Evolutionary conservation across 352 stramenopile genomes (phyloP), one percentile per base, ranked within the genome.

Genomic region (Phytophthora chlamydospora): DNA sequence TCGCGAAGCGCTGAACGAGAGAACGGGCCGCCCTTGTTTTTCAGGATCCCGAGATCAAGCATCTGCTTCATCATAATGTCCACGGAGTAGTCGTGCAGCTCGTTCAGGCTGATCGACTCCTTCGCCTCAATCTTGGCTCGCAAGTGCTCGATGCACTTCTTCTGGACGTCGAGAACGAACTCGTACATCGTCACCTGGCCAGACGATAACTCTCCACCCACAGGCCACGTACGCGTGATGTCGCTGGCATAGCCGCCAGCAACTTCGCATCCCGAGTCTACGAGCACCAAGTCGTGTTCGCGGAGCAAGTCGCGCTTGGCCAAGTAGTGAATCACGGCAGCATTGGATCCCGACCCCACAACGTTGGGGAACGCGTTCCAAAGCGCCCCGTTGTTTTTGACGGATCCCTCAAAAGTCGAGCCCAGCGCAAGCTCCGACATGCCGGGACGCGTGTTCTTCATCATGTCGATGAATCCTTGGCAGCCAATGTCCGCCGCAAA

Each of bases 341-440:
- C 85, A 56, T 95, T 95, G 2, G 80, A 57, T 21, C 85, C 85
- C 1, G 80, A 74, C 6, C 83, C 85, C 13, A 95, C 85, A n/a
- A 95, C 85, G 32, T 87, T 90, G 35, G 85, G 85, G 59, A 95
- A 95, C 44, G 85, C 87, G 36, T 89, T 89, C 74, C 83, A 91
- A 5, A 90, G 62, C 31, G 85, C 83, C 7, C 85, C 85, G 44
- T 92, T 87, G 34, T 80, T 76, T 62, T 91, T 91, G 43, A 85
- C 83, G 5, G 80, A 83, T 0, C 71, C 66, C 49, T 95, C 85
- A 55, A 93, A 95, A 17, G 77, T 73, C 29, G 80, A 84, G 3
- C 76, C 83, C 8, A 95, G 68, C 31, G 83, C 82, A n/a, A 89
- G 61, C 48, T 95, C 85, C 4, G 81, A 79, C 71, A 93, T 91